A percentile compares a stretch with the other conserved stretches of the same genome.
phyloP scores from a whole-genome alignment of 164 flowering plant genomes.

The Umbellularia californica region DNA sequence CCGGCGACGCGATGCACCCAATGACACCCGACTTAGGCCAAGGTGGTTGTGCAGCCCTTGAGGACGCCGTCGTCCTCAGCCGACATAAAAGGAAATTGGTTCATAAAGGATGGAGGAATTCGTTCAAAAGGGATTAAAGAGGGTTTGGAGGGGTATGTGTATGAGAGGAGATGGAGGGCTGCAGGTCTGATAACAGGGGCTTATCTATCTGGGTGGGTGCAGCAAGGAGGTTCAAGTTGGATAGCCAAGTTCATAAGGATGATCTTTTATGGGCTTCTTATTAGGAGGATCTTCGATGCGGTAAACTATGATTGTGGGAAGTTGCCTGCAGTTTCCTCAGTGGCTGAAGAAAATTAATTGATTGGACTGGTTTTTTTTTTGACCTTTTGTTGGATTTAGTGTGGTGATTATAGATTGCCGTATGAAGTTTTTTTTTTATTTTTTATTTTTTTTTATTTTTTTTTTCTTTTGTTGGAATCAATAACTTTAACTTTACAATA shows the following conservation, averaged over 20 bases:
- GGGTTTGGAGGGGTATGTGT: conserved; percentile 12
- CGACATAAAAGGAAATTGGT: conserved; percentile 26
- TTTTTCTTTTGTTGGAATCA: not conserved
- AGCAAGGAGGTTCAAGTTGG: conserved; percentile 7
- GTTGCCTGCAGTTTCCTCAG: conserved; percentile 5
- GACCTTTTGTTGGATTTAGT: no score
- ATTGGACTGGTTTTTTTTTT: not conserved
- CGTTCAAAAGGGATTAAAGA: not conserved
- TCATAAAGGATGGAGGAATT: conserved; percentile 2
- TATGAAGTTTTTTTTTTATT: no score
- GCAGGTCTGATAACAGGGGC: conserved; percentile 14
- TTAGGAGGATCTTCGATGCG: not conserved
- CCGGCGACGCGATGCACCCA: conserved; percentile 54
- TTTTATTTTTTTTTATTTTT: no score
- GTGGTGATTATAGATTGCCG: no score
- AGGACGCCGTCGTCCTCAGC: conserved; percentile 40
- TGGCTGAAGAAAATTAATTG: not conserved
- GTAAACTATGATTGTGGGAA: conserved; percentile 9
- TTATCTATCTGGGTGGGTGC: conserved; percentile 8
- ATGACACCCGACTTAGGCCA: conserved; percentile 51
- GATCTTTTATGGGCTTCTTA: conserved; percentile 1
- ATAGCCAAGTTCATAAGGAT: conserved; percentile 3
- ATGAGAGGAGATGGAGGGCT: conserved; percentile 16
- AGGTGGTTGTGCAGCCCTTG: conserved; percentile 39
- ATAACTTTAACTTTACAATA: no score